Evolutionary conservation across 352 stramenopile species (phyloP).

Genomic region (Pelagophyceae sp.): DNA sequence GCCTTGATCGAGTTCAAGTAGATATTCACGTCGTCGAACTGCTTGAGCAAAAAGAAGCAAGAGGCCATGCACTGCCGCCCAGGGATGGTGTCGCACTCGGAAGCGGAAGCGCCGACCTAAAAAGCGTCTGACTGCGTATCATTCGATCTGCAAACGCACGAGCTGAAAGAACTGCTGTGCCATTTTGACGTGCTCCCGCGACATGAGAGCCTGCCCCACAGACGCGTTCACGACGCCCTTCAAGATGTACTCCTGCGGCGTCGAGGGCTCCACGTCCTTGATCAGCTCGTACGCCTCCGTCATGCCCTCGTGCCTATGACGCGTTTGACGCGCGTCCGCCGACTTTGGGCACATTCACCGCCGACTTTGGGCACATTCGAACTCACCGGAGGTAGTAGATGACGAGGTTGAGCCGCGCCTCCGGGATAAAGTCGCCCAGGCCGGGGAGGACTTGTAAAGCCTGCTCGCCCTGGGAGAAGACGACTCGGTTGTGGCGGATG

Average conservation of each 20-base stretch:
- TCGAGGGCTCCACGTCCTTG: slow-evolving; percentile 82
- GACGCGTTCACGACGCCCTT: slow-evolving; percentile 77
- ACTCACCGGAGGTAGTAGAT: slow-evolving; percentile 66
- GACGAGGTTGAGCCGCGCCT: slow-evolving; percentile 88
- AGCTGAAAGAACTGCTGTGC: slow-evolving; percentile 58
- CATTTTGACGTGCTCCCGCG: slow-evolving; percentile 21
- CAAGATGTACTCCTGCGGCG: slow-evolving; percentile 77
- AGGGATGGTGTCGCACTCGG: slow-evolving; percentile 90
- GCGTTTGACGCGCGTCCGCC: too few relatives aligned
- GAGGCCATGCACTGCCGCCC: slow-evolving; percentile 92
- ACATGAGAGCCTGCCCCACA: slow-evolving; percentile 65
- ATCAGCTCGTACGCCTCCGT: slow-evolving; percentile 86
- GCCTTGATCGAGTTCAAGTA: slow-evolving; percentile 92
- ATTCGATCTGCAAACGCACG: too few relatives aligned
- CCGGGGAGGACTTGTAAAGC: slow-evolving; percentile 77
- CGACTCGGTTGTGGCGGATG: slow-evolving; percentile 88
- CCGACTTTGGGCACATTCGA: background rate
- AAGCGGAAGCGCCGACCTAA: slow-evolving; percentile 80
- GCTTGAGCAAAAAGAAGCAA: slow-evolving; percentile 88
- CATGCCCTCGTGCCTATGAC: slow-evolving; percentile 75
- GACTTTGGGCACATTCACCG: too few relatives aligned
- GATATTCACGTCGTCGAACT: slow-evolving; percentile 93
- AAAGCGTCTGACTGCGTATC: too few relatives aligned
- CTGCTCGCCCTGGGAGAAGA: slow-evolving; percentile 84
- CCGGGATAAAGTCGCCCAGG: slow-evolving; percentile 80